phyloP scores from a whole-genome alignment of 83 land plant genomes.

The Isoetes engelmannii region DNA sequence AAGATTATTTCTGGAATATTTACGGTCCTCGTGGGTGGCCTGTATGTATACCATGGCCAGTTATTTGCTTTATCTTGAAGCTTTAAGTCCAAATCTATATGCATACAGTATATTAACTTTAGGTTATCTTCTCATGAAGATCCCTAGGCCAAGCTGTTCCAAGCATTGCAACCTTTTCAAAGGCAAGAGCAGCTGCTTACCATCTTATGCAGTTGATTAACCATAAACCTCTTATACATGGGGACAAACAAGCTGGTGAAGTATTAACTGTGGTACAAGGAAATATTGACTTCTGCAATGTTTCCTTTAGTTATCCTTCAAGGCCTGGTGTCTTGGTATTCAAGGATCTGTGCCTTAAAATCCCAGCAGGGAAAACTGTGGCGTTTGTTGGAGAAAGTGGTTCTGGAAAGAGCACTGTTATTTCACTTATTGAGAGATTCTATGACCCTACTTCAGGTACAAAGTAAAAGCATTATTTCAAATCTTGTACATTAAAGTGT shows the following conservation, averaged over 20 bases:
- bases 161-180: conserved; percentile 72
- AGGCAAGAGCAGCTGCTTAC: conserved; percentile 71
- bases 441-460: conserved; percentile 66
- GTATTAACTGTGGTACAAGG: conserved; percentile 54
- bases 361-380: conserved; percentile 69
- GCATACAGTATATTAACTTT: background rate
- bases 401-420: conserved; percentile 81
- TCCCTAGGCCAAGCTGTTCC: conserved; percentile 57
- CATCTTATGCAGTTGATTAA: conserved; percentile 66
- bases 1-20: conserved; percentile 83
- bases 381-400: conserved; percentile 88
- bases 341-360: conserved; percentile 48
- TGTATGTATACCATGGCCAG: conserved; percentile 53
- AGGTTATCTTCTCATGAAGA: no score
- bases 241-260: conserved; percentile 42
- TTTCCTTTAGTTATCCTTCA: conserved; percentile 74
- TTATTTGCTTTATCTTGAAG: background rate
- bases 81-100: background rate
- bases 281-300: conserved; percentile 63
- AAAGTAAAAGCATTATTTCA: conserved; percentile 32
- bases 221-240: conserved; percentile 51
- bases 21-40: conserved; percentile 81
- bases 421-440: conserved; percentile 67
- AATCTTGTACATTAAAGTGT: conserved; percentile 9
- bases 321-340: conserved; percentile 68